A percentile compares a stretch with the other conserved stretches of the same genome.
Evolutionary conservation across 2,329 filamentous ascomycete genomes (phyloP).

Genomic region (Plectosphaerella cucumerina): DNA sequence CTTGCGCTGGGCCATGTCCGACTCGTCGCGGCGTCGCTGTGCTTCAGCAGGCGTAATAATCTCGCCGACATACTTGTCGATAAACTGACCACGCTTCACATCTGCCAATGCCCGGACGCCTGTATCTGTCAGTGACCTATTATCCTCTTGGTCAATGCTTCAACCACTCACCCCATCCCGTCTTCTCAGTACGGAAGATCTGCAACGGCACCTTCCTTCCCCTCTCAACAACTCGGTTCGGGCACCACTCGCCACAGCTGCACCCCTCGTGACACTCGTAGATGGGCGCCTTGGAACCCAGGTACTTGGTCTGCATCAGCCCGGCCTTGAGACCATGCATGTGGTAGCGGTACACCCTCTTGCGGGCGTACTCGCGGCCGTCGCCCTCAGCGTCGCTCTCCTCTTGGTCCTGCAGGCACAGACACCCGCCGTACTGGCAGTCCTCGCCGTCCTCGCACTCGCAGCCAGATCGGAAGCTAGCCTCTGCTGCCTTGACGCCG

Average conservation of each 20-base stretch:
- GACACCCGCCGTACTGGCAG: conserved; percentile 65
- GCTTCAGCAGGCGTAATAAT: conserved; percentile 63
- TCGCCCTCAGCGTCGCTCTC: conserved; percentile 44
- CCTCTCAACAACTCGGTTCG: conserved; percentile 72
- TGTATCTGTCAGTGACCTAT: conserved; percentile 18
- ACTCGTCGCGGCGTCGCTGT: conserved; percentile 54
- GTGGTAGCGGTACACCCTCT: conserved; percentile 59
- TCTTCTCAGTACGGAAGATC: conserved; percentile 68
- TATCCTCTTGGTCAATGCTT: not conserved
- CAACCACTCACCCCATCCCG: conserved; percentile 65
- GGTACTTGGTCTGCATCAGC: conserved; percentile 45
- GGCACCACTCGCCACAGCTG: conserved; percentile 59
- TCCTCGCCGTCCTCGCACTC: conserved; percentile 56
- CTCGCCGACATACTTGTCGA: conserved; percentile 75
- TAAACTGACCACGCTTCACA: conserved; percentile 69
- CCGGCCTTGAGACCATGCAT: conserved; percentile 47
- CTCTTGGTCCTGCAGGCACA: conserved; percentile 63
- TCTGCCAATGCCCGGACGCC: conserved; percentile 61
- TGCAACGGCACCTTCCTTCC: conserved; percentile 68
- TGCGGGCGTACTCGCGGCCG: conserved; percentile 21
- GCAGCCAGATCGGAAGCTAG: conserved; percentile 66
- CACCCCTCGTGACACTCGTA: conserved; percentile 79
- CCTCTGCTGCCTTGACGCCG: conserved; percentile 56
- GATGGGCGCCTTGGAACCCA: conserved; percentile 47
- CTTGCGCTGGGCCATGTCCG: conserved; percentile 57